Conservation (phyloP, 2,329 filamentous ascomycete genomes). For the Xylariaceae sp. region DNA sequence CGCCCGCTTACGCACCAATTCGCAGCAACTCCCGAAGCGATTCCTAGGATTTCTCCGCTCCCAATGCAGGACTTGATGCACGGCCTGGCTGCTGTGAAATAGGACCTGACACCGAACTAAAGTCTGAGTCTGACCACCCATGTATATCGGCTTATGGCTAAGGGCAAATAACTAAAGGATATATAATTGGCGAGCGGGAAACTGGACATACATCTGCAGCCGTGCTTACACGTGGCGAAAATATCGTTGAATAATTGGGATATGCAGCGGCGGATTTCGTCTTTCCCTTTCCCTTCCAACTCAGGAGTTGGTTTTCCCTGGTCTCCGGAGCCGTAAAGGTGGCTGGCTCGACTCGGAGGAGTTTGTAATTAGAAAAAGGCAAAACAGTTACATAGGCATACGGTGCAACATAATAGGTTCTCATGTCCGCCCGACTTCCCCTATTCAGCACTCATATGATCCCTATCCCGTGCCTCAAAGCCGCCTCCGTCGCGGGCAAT, state of each 20-base stretch:
- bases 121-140: too few species aligned
- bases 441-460: not conserved
- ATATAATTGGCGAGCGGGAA: too few species aligned
- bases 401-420: not conserved
- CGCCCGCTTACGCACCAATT: conserved; percentile 19
- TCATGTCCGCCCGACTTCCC: not conserved
- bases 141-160: too few species aligned
- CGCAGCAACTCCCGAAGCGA: conserved; percentile 18
- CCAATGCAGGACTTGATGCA: conserved; percentile 24
- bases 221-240: not conserved
- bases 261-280: conserved; percentile 1
- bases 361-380: not conserved
- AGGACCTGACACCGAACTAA: not conserved
- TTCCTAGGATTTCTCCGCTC: conserved; percentile 18
- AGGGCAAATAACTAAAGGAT: too few species aligned
- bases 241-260: not conserved
- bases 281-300: conserved; percentile 4
- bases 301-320: conserved; percentile 11
- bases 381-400: not conserved
- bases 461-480: not conserved
- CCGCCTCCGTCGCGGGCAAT: not conserved
- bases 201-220: too few species aligned
- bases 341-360: not conserved
- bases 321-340: not conserved
- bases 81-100: conserved; percentile 20